Evolutionary conservation across 2,329 filamentous ascomycete genomes (phyloP).

Genomic region (Beauveria sp.): DNA sequence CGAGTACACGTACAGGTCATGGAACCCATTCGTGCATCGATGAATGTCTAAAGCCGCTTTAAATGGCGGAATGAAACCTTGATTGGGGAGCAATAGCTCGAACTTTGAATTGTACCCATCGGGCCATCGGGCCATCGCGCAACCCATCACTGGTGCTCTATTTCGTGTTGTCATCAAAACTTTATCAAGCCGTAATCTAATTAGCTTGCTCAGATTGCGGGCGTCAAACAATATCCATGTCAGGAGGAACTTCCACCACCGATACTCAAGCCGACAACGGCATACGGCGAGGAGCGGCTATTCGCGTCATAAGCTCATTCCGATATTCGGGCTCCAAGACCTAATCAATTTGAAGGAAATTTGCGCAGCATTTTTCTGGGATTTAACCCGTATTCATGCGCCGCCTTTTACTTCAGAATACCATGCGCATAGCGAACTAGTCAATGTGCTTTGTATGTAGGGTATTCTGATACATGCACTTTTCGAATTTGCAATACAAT

Average conservation of each 20-base stretch:
- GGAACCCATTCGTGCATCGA: too few relatives aligned
- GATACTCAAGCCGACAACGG: not conserved
- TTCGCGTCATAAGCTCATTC: not conserved
- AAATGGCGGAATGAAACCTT: not conserved
- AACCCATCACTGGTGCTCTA: too few relatives aligned
- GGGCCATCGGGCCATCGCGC: not conserved
- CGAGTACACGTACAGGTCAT: too few relatives aligned
- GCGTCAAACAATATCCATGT: too few relatives aligned
- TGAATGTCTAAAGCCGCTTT: too few relatives aligned
- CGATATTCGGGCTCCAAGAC: not conserved
- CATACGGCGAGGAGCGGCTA: not conserved
- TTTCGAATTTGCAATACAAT: too few relatives aligned
- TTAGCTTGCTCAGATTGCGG: too few relatives aligned
- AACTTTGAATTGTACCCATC: not conserved
- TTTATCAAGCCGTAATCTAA: not conserved
- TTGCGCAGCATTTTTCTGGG: not conserved
- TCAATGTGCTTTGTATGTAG: too few relatives aligned
- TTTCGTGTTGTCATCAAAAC: not conserved
- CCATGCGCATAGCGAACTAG: too few relatives aligned
- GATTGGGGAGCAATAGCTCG: not conserved
- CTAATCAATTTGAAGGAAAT: not conserved
- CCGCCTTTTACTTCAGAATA: too few relatives aligned
- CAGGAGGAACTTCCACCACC: not conserved
- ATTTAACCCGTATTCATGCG: too few relatives aligned
- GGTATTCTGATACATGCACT: too few relatives aligned